A percentile compares a stretch with the other conserved stretches of the same genome.
These are phyloP conservation scores for Colletotrichum chlorophyti DNA, from an alignment of 2,329 filamentous ascomycete species.

Conservation along the genomic window DNA sequence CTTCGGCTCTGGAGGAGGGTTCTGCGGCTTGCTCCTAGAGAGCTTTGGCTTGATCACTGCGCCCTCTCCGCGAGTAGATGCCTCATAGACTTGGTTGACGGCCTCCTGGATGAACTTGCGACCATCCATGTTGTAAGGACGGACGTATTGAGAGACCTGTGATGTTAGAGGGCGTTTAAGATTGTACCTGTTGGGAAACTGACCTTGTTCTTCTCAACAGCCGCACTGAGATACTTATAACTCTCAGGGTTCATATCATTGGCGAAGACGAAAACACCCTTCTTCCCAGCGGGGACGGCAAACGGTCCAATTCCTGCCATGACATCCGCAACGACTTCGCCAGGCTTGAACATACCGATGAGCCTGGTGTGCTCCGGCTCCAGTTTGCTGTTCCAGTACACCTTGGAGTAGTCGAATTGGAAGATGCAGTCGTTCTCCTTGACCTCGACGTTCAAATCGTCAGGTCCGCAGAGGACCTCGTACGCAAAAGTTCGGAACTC, in stretches of 20 bases:
- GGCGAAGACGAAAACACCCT: slow-evolving; percentile 90
- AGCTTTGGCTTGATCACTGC: slow-evolving; percentile 58
- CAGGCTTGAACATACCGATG: slow-evolving; percentile 76
- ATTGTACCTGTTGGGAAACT: background rate
- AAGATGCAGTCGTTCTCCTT: slow-evolving; percentile 87
- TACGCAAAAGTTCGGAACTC: slow-evolving; percentile 93
- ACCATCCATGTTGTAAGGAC: slow-evolving; percentile 82
- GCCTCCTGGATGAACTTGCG: slow-evolving; percentile 78
- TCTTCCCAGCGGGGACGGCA: slow-evolving; percentile 88
- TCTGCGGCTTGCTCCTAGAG: slow-evolving; percentile 45
- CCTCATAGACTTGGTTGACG: slow-evolving; percentile 64
- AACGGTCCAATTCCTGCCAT: slow-evolving; percentile 99
- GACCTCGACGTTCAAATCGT: slow-evolving; percentile 84
- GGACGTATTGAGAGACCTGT: slow-evolving; percentile 72
- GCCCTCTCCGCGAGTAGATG: slow-evolving; percentile 57
- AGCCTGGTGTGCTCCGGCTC: slow-evolving; percentile 88
- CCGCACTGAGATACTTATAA: slow-evolving; percentile 73
- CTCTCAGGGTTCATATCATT: slow-evolving; percentile 97
- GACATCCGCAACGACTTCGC: slow-evolving; percentile 92
- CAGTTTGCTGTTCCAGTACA: slow-evolving; percentile 97
- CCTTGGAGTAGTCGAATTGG: slow-evolving; percentile 91
- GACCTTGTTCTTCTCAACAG: slow-evolving; percentile 82
- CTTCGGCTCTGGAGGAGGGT: slow-evolving; percentile 43
- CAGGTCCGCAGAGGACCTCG: slow-evolving; percentile 83
- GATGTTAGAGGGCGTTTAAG: slow-evolving; percentile 29